Evolutionary conservation across 495 filamentous ascomycete species (phyloP).

Genomic region (Cercophora samala): DNA sequence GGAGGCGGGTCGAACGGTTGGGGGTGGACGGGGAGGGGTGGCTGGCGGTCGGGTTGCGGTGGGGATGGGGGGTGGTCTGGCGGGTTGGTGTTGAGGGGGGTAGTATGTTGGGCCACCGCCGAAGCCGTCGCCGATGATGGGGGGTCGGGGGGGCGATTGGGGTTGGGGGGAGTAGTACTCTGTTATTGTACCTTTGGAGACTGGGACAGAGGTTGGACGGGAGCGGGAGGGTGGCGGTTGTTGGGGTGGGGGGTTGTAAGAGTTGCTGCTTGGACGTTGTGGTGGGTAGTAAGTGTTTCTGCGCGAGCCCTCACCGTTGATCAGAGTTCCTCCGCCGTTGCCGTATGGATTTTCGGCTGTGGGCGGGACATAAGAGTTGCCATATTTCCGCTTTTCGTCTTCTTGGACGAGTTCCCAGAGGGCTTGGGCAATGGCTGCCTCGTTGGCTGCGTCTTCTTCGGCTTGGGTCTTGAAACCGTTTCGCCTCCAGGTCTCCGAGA

Average conservation of each 20-base stretch:
- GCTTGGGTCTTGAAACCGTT: constrained; percentile 80
- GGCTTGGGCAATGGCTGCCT: constrained; percentile 82
- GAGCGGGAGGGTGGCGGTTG: constrained; percentile 9
- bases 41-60: constrained; percentile 18
- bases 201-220: not conserved
- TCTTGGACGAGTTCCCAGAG: constrained; percentile 83
- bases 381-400: constrained; percentile 66
- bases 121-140: not conserved
- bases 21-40: constrained; percentile 11
- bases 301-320: constrained; percentile 7
- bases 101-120: not conserved
- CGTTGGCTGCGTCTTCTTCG: constrained; percentile 86
- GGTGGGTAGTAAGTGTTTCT: not conserved
- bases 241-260: constrained; percentile 12
- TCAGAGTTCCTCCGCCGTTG: constrained; percentile 34
- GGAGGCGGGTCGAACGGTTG: constrained; percentile 1
- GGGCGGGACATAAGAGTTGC: constrained; percentile 61
- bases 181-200: not conserved
- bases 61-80: constrained; percentile 27
- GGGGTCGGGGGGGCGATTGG: constrained; percentile 28
- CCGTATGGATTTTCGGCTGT: constrained; percentile 60
- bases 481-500: constrained; percentile 63
- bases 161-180: not conserved
- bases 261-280: constrained; percentile 17
- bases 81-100: constrained; percentile 3